Conservation (phyloP, 495 filamentous ascomycete species). For the Aspergillus sclerotiicarbonarius region DNA sequence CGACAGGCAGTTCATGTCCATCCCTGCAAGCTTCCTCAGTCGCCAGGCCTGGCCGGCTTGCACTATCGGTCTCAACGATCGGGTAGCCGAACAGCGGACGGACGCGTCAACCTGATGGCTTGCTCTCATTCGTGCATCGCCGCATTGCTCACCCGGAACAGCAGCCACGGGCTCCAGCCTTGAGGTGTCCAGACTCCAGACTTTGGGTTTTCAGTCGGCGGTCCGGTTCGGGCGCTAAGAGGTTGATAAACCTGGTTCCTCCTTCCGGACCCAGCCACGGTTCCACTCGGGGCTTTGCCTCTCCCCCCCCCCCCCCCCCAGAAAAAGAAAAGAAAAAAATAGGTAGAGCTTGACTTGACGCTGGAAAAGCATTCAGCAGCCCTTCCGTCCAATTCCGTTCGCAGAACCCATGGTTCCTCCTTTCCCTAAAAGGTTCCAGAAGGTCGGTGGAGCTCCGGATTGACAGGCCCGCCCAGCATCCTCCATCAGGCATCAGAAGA, state of each 20-base stretch:
- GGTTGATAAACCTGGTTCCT: slow-evolving; percentile 14
- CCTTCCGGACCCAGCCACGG: slow-evolving; percentile 8
- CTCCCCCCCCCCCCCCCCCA: neutral
- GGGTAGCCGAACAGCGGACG: neutral
- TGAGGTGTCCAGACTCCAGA: neutral
- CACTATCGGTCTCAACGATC: neutral
- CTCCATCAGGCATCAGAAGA: too few relatives aligned
- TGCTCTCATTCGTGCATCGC: neutral
- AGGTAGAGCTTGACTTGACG: slow-evolving; percentile 1
- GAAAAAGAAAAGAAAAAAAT: slow-evolving; percentile 5
- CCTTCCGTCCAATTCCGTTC: neutral
- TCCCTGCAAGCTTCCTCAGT: too few relatives aligned
- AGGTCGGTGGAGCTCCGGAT: neutral
- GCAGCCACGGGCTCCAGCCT: neutral
- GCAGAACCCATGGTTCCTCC: slow-evolving; percentile 1
- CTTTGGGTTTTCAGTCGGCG: neutral
- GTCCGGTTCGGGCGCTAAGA: slow-evolving; percentile 23
- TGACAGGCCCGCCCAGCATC: too few relatives aligned
- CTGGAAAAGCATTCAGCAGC: neutral
- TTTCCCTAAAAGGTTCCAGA: slow-evolving; percentile 14
- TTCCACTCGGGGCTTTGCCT: slow-evolving; percentile 21
- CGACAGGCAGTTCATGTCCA: too few relatives aligned
- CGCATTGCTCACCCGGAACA: neutral
- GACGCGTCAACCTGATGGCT: neutral
- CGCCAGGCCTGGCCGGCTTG: too few relatives aligned